Base-by-base conservation (phyloP, 495 filamentous ascomycete genomes). In the Sordaria brevicollis region DNA sequence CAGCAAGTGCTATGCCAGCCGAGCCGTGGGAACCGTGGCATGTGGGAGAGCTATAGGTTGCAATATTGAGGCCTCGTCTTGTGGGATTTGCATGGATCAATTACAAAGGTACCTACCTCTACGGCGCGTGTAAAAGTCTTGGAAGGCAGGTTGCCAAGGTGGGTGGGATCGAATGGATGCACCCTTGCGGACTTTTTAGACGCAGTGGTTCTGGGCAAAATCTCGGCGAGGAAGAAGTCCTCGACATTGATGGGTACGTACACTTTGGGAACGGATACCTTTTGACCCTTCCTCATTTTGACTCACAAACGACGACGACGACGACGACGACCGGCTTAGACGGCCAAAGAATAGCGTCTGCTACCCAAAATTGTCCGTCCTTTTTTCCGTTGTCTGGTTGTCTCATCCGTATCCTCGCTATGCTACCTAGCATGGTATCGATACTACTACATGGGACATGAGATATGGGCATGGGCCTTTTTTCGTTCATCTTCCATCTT, bases 1-100 rank as follows among this genome's bases (percentile, higher is more conserved):
- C n/a, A n/a, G n/a, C 35, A 34, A 33, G n/a, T 66, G 41, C 69
- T 38, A 68, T 72, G 57, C 43, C 66, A 74, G 68, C 65, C 35
- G 66, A 57, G 68, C 67, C 65, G 25, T 62, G 25, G 49, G 49
- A n/a, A n/a, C n/a, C n/a, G n/a, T n/a, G n/a, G n/a, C n/a, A n/a
- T n/a, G n/a, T n/a, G n/a, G n/a, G n/a, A n/a, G n/a, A 62, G 25
- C 25, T 62, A 62, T 31, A 62, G 25, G 49, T 62, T 62, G 49
- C 49, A 62, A 62, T 31, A 62, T 62, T 62, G 49, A 62, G 33
- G 49, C 49, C 49, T 62, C 49, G 33, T 29, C 43, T 25, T 54
- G n/a, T n/a, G 43, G 35, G 19, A 2, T n/a, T n/a, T 34, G 29
- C 67, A 68, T 36, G n/a, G n/a, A n/a, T n/a, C n/a, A n/a, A 21